Evolutionary conservation across 2,329 filamentous ascomycete genomes (phyloP).

Genomic region (Ophiostoma sp.): DNA sequence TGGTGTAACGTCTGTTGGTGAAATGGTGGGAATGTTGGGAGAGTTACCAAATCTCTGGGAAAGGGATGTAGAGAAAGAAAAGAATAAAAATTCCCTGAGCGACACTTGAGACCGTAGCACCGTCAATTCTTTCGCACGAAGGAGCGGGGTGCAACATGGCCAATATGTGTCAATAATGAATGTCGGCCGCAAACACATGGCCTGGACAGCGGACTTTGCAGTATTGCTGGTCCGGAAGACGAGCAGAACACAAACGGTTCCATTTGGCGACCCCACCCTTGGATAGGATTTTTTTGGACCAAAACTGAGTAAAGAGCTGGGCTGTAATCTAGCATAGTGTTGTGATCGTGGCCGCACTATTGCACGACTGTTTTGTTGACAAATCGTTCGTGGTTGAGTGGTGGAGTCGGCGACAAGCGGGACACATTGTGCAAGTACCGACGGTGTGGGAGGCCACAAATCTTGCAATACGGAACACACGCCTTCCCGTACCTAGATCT

Average conservation of each 20-base stretch:
- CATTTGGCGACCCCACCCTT: neutral
- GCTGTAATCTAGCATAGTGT: neutral
- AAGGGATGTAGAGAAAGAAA: neutral
- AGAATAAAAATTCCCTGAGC: neutral
- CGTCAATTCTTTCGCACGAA: constrained; percentile 1
- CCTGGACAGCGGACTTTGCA: neutral
- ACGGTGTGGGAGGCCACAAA: neutral
- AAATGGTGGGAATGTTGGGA: neutral
- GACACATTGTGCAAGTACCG: neutral
- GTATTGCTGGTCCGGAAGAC: neutral
- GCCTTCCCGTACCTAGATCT: neutral
- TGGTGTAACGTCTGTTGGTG: neutral
- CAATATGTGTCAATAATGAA: neutral
- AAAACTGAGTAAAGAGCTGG: neutral
- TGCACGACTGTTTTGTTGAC: neutral
- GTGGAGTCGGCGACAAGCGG: neutral
- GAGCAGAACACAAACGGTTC: neutral
- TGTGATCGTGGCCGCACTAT: neutral
- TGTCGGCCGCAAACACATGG: neutral
- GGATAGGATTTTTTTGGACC: neutral
- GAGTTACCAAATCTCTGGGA: neutral
- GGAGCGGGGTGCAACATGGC: neutral
- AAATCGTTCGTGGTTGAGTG: neutral
- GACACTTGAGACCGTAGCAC: neutral
- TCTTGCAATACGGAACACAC: constrained; percentile 11